Conservation (phyloP, 2,329 filamentous ascomycete species). For the Chaetomiaceae sp. region DNA sequence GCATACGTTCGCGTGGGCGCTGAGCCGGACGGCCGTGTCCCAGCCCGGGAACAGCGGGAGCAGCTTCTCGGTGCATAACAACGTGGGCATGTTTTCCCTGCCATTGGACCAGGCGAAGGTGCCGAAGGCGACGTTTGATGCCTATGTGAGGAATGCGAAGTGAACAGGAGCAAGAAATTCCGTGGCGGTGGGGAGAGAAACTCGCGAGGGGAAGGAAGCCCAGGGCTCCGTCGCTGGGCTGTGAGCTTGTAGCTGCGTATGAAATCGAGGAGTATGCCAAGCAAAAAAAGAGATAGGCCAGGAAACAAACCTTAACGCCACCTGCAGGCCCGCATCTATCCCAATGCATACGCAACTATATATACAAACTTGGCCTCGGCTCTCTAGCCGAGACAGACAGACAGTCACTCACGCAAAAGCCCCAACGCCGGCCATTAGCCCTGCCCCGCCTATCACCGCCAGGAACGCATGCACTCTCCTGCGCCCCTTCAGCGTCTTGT, state of each 20-base stretch:
- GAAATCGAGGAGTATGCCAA: too few relatives aligned
- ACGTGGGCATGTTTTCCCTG: conserved; percentile 18
- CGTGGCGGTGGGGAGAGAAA: neutral
- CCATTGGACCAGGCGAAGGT: conserved; percentile 17
- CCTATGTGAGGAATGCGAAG: conserved; percentile 8
- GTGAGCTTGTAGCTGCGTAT: too few relatives aligned
- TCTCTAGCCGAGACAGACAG: too few relatives aligned
- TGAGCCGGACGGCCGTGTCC: conserved; percentile 14
- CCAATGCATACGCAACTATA: neutral
- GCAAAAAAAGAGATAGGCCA: neutral
- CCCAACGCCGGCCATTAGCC: conserved; percentile 67
- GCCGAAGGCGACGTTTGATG: conserved; percentile 16
- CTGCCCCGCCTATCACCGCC: conserved; percentile 59
- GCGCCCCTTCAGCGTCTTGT: conserved; percentile 59
- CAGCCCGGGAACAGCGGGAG: conserved; percentile 16
- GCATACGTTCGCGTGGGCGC: conserved; percentile 23
- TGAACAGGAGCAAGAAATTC: neutral
- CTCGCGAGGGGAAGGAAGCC: too few relatives aligned
- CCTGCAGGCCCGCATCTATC: neutral
- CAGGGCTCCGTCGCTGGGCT: too few relatives aligned
- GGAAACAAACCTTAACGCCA: neutral
- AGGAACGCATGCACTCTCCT: conserved; percentile 59
- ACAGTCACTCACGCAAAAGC: conserved; percentile 57
- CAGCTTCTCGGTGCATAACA: conserved; percentile 21
- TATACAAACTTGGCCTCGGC: too few relatives aligned